Evolutionary conservation across 352 stramenopile species (phyloP), one percentile per base, ranked within the genome.

Genomic region (Phytophthora aleatoria): DNA sequence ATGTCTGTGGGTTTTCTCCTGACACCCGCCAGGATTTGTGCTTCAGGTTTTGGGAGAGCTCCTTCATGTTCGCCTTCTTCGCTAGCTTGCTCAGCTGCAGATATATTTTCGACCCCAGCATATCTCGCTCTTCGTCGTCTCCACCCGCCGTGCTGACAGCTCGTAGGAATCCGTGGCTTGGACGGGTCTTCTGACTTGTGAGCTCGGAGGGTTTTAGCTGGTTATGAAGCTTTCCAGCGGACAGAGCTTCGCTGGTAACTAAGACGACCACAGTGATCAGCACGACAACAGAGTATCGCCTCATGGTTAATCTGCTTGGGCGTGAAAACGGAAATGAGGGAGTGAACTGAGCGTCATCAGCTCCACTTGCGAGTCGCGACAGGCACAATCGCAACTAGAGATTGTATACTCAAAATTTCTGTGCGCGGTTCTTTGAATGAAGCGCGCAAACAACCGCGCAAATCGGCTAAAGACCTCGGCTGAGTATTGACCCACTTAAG

Each of bases 11-110:
- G 3, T 2, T 50, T 20, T 54, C 30, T 33, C 31, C 50, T 26
- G 24, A 30, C 31, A 20, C 31, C 9, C 52, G 24, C 58, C 58
- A 65, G 24, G 49, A n/a, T n/a, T 48, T 52, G 9, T 60, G 58
- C 28, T 59, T 28, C 2, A 63, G n/a, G 12, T 41, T 63, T 36
- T 63, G 49, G 1, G 55, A 44, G 24, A 53, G 26, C 33, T 38
- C 12, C 3, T 5, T 10, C 27, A 38, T 61, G 3, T 16, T 33
- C 48, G 33, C 26, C 27, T 60, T 65, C 24, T 65, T 33, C 5
- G 49, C 50, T 8, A 48, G 10, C 5, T 47, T 53, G 41, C 49
- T 65, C 15, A 59, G 24, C 20, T 35, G 35, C 49, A 26, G 8
- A 6, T 54, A 20, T 11, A 15, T 5, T 13, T 59, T 60, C 5